phyloP scores from a whole-genome alignment of 75 land plant genomes.

The Isoetes taiwanensis region DNA sequence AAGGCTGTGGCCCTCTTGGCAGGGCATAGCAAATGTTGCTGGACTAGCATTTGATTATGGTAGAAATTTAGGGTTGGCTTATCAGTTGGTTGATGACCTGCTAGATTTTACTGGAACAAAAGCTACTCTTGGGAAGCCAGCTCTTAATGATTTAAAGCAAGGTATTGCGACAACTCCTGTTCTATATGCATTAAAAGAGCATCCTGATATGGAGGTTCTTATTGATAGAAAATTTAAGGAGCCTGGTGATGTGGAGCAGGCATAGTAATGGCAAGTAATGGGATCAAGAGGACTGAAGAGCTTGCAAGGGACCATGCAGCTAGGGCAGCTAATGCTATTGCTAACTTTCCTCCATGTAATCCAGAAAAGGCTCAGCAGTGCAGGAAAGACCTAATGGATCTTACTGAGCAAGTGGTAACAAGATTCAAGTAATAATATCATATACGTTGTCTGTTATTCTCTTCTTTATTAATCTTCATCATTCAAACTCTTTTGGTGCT shows the following conservation, averaged over 20 bases:
- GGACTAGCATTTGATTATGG: slow-evolving; percentile 87
- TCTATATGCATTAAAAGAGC: slow-evolving; percentile 75
- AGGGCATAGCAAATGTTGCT: slow-evolving; percentile 73
- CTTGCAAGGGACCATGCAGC: slow-evolving; percentile 62
- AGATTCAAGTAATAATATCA: slow-evolving; percentile 80
- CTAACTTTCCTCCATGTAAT: slow-evolving; percentile 49
- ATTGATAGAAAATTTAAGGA: slow-evolving; percentile 56
- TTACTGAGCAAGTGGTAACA: slow-evolving; percentile 55
- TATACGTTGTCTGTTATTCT: too few relatives aligned
- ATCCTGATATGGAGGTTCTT: slow-evolving; percentile 48
- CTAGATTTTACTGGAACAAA: slow-evolving; percentile 88
- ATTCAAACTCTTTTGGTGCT: too few relatives aligned
- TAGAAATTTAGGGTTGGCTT: slow-evolving; percentile 84
- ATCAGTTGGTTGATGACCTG: slow-evolving; percentile 81
- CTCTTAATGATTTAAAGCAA: slow-evolving; percentile 66
- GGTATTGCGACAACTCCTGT: slow-evolving; percentile 85
- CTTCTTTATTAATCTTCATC: too few relatives aligned
- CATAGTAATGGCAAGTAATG: slow-evolving; percentile 54
- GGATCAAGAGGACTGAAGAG: slow-evolving; percentile 53
- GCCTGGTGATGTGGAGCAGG: slow-evolving; percentile 52
- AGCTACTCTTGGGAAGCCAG: slow-evolving; percentile 79
- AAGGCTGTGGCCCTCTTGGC: slow-evolving; percentile 89
- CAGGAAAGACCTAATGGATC: slow-evolving; percentile 59
- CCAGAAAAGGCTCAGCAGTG: slow-evolving; percentile 45
- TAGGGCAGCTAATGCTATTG: slow-evolving; percentile 58